A percentile compares a stretch with the other conserved stretches of the same genome.
Evolutionary conservation across 2,329 filamentous ascomycete genomes (phyloP).

Genomic region (Emmonsiellopsis sp.): DNA sequence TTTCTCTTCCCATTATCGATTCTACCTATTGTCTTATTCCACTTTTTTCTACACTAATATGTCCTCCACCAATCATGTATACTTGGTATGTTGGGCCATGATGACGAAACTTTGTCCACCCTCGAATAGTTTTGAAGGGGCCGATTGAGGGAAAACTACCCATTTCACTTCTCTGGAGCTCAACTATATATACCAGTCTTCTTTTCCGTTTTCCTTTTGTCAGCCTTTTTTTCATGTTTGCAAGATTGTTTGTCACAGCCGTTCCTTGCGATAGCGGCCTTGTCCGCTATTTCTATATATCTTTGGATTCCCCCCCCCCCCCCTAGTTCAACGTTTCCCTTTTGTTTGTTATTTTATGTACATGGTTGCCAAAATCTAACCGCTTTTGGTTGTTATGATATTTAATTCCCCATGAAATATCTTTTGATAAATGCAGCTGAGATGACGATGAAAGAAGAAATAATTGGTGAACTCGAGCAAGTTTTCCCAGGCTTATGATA

Average conservation of each 20-base stretch:
- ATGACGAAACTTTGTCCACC: conserved; percentile 1
- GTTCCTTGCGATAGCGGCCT: neutral
- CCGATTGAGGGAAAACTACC: neutral
- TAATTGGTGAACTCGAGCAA: neutral
- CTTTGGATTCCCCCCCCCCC: too few relatives aligned
- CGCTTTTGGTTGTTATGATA: neutral
- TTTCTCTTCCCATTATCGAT: neutral
- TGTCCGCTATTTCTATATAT: too few relatives aligned
- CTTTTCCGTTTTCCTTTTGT: neutral
- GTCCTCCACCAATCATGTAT: conserved; percentile 5
- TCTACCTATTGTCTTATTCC: conserved; percentile 3
- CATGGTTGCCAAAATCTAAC: conserved; percentile 1
- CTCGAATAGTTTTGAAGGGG: neutral
- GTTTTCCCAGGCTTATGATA: neutral
- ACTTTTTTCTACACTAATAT: conserved; percentile 2
- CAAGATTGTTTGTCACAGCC: conserved; percentile 10
- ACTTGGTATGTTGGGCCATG: conserved; percentile 7
- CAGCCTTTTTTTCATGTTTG: neutral
- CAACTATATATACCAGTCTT: neutral
- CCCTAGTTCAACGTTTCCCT: neutral
- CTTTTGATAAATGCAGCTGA: neutral
- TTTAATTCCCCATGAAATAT: neutral
- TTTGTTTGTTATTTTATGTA: conserved; percentile 6
- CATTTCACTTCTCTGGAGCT: conserved; percentile 1
- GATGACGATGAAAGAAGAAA: neutral